Conservation (phyloP, 2,329 filamentous ascomycete species). For the Paecilomyces fulvus region DNA sequence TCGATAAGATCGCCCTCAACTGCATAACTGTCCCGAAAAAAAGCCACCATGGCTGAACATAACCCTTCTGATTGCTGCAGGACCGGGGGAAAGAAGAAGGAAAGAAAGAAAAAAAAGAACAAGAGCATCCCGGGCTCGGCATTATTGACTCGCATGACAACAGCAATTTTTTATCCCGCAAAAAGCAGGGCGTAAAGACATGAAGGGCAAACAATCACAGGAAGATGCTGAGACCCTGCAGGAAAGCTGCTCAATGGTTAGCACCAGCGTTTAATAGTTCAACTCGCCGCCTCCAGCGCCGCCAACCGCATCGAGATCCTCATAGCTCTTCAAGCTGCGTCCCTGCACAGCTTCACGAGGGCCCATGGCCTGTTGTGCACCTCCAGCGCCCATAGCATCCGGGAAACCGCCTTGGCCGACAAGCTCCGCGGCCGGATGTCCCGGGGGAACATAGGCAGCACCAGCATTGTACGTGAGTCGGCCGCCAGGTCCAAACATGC, state of each 20-base stretch:
- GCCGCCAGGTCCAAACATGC: slow-evolving; percentile 26
- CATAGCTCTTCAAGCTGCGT: slow-evolving; percentile 90
- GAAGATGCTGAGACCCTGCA: background rate
- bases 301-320: slow-evolving; percentile 83
- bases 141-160: background rate
- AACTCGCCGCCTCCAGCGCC: slow-evolving; percentile 70
- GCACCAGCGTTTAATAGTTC: slow-evolving; percentile 59
- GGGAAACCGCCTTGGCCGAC: slow-evolving; percentile 37
- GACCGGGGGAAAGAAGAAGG: background rate
- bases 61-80: background rate
- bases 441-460: slow-evolving; percentile 28
- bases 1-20: background rate
- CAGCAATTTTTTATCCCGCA: background rate
- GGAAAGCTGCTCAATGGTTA: background rate
- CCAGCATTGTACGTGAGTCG: slow-evolving; percentile 23
- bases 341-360: slow-evolving; percentile 89
- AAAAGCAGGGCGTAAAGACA: background rate
- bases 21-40: background rate
- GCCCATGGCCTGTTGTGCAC: slow-evolving; percentile 63
- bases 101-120: background rate
- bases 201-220: background rate
- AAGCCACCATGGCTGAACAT: background rate
- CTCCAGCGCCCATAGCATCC: slow-evolving; percentile 50
- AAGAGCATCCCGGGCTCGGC: background rate
- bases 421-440: slow-evolving; percentile 31